Conservation (phyloP, 768 basidiomycete species). For the Saitozyma podzolica region DNA sequence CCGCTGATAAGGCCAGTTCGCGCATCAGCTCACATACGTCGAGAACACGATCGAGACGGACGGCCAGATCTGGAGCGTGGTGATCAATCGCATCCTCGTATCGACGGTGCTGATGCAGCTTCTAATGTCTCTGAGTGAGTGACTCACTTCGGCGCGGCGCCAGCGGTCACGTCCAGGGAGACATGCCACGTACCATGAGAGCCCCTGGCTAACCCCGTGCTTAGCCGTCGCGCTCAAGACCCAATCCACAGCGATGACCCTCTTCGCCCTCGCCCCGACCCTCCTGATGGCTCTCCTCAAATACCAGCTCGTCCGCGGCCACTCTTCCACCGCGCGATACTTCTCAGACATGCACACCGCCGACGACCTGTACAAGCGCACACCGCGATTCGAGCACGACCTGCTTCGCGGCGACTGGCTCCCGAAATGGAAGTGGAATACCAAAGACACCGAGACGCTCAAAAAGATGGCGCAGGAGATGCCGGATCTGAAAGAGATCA, state of each 20-base stretch:
- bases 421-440: background rate
- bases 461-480: background rate
- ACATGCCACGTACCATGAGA: no score
- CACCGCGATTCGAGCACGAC: background rate
- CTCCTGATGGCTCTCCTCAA: conserved; percentile 18
- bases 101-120: conserved; percentile 79
- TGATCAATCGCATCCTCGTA: conserved; percentile 80
- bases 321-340: background rate
- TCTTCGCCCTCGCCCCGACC: conserved; percentile 18
- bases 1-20: conserved; percentile 13
- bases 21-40: conserved; percentile 80
- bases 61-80: conserved; percentile 75
- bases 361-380: background rate
- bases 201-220: background rate
- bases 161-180: no score
- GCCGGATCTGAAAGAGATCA: background rate
- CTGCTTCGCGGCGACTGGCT: conserved; percentile 1
- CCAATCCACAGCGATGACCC: conserved; percentile 21
- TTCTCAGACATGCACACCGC: conserved; percentile 1
- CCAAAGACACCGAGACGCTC: background rate
- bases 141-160: background rate
- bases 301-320: background rate
- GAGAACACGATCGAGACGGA: conserved; percentile 84
- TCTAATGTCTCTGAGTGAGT: conserved; percentile 46
- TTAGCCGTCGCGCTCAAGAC: conserved; percentile 38